Evolutionary conservation across 2,329 filamentous ascomycete genomes (phyloP).

Genomic region (Alternaria longipes): DNA sequence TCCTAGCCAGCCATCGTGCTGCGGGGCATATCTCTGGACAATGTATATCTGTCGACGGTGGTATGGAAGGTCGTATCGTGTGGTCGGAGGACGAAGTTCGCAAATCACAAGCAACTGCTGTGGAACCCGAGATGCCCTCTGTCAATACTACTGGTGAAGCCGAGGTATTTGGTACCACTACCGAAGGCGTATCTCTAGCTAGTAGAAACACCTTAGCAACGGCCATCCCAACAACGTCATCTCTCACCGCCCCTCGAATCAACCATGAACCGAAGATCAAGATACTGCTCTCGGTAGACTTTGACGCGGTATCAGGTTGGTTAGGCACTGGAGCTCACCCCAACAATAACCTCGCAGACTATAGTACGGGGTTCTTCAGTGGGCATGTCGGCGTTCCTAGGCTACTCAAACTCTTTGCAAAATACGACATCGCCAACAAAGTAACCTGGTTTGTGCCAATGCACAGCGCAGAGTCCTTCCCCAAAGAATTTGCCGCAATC

Average conservation of each 20-base stretch:
- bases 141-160: constrained; percentile 2
- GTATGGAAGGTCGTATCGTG: constrained; percentile 61
- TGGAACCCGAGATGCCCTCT: neutral
- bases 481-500: constrained; percentile 60
- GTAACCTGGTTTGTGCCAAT: constrained; percentile 70
- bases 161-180: constrained; percentile 21
- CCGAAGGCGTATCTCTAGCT: constrained; percentile 19
- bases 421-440: constrained; percentile 60
- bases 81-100: constrained; percentile 58
- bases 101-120: constrained; percentile 16
- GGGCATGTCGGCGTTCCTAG: constrained; percentile 66
- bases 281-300: constrained; percentile 58
- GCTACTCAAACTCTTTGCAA: constrained; percentile 63
- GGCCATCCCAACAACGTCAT: neutral
- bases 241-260: constrained; percentile 1
- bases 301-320: constrained; percentile 69
- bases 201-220: constrained; percentile 1
- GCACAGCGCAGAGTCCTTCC: constrained; percentile 67
- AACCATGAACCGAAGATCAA: constrained; percentile 47
- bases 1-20: constrained; percentile 61
- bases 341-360: constrained; percentile 65
- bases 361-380: constrained; percentile 64
- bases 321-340: constrained; percentile 65
- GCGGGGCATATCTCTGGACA: constrained; percentile 65
- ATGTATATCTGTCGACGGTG: constrained; percentile 61